Conservation (phyloP, 768 basidiomycete species). For the Xerocomellus chrysenteron region DNA sequence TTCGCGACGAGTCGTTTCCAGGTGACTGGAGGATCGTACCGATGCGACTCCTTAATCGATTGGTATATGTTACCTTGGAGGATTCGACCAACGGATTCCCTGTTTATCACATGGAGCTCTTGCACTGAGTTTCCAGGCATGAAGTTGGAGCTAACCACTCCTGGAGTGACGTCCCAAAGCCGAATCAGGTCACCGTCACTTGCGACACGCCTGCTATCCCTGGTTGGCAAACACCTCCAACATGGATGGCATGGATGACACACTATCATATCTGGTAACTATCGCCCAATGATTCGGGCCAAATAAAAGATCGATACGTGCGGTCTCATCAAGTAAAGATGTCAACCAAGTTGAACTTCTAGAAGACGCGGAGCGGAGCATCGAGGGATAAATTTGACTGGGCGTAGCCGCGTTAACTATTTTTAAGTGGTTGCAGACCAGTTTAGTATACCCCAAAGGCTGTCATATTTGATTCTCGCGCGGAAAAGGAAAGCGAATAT, state of each 20-base stretch:
- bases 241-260: no score
- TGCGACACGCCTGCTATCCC: no score
- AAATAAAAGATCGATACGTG: background rate
- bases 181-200: no score
- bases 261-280: background rate
- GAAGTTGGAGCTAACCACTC: no score
- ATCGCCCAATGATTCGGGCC: background rate
- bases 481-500: background rate
- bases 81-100: background rate
- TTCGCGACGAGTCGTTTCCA: no score
- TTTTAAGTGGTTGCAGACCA: background rate
- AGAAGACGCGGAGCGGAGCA: background rate
- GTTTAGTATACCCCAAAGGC: background rate
- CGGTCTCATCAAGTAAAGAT: background rate
- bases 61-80: no score
- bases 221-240: no score
- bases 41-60: no score
- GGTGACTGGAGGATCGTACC: background rate
- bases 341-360: background rate
- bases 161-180: no score
- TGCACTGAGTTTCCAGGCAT: background rate
- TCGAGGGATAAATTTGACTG: background rate
- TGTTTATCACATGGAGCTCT: no score
- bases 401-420: background rate
- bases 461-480: background rate